Evolutionary conservation across 2,329 filamentous ascomycete genomes (phyloP).

Genomic region (Botrytis galanthina): DNA sequence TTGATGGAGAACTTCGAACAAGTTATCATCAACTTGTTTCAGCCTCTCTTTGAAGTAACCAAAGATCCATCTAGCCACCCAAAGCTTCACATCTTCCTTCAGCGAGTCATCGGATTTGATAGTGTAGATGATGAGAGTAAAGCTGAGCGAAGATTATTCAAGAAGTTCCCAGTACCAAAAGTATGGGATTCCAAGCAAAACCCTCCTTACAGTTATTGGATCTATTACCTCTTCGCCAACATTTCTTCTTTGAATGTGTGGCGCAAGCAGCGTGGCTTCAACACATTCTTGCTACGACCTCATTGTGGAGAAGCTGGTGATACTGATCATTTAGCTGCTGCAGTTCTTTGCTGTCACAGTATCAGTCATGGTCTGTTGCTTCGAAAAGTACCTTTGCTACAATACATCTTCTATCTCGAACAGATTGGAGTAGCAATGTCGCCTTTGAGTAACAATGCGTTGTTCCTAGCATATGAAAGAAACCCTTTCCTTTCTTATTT

Average conservation of each 20-base stretch:
- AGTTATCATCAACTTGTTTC: constrained; percentile 86
- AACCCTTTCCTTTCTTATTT: constrained; percentile 98
- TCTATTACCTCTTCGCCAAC: constrained; percentile 95
- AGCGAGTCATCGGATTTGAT: constrained; percentile 94
- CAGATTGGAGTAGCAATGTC: constrained; percentile 99
- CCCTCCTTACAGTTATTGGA: constrained; percentile 98
- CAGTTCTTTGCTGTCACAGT: constrained; percentile 88
- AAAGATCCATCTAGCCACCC: constrained; percentile 81
- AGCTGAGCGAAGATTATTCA: constrained; percentile 86
- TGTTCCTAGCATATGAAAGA: constrained; percentile 94
- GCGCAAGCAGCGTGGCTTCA: constrained; percentile 89
- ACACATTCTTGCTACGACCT: constrained; percentile 87
- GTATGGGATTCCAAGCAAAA: constrained; percentile 92
- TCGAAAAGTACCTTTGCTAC: constrained; percentile 88
- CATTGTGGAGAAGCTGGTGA: constrained; percentile 97
- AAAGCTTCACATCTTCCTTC: constrained; percentile 91
- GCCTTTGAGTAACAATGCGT: constrained; percentile 94
- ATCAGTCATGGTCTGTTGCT: constrained; percentile 93
- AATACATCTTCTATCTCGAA: constrained; percentile 97
- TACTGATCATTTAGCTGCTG: constrained; percentile 90
- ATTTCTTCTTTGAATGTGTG: constrained; percentile 89
- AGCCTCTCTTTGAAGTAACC: constrained; percentile 92
- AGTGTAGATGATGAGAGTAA: constrained; percentile 99
- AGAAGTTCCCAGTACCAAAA: constrained; percentile 88
- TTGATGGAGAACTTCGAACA: constrained; percentile 89